Evolutionary conservation across 2,329 filamentous ascomycete species (phyloP).

Genomic region (Beauveria pseudobassiana): DNA sequence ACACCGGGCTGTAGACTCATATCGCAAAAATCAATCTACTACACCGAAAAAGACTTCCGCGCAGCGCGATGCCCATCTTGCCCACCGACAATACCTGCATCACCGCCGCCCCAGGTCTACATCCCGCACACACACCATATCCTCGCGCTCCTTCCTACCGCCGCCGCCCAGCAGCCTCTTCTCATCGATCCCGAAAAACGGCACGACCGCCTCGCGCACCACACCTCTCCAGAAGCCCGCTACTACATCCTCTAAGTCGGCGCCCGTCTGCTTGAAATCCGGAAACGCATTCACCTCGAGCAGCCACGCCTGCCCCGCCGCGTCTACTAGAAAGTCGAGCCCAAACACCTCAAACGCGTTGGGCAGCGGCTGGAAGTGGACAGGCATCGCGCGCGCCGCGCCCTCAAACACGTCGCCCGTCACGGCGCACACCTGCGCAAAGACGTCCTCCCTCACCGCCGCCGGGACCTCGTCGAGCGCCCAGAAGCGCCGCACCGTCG

Average conservation of each 20-base stretch:
- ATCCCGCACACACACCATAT: conserved; percentile 45
- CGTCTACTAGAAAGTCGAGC: conserved; percentile 80
- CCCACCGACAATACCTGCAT: conserved; percentile 4
- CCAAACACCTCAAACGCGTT: conserved; percentile 92
- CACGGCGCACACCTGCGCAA: conserved; percentile 62
- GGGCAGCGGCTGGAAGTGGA: conserved; percentile 85
- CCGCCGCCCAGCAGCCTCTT: conserved; percentile 18
- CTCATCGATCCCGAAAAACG: conserved; percentile 51
- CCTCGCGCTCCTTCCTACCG: conserved; percentile 19
- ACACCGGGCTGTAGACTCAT: too few relatives aligned
- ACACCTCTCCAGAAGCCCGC: conserved; percentile 69
- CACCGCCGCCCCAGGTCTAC: conserved; percentile 45
- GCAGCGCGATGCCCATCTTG: neutral
- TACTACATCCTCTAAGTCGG: conserved; percentile 65
- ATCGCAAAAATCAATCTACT: neutral
- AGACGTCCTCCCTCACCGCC: conserved; percentile 55
- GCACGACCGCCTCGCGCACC: conserved; percentile 55
- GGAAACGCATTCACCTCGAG: conserved; percentile 95
- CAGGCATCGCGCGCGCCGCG: conserved; percentile 71
- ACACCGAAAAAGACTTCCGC: neutral
- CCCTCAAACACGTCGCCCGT: conserved; percentile 80
- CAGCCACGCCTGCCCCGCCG: conserved; percentile 57
- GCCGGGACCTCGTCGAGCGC: conserved; percentile 40
- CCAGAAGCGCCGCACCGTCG: conserved; percentile 71
- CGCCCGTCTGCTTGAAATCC: conserved; percentile 90